These are phyloP conservation scores for Euptelea pleiosperma DNA, from an alignment of 164 flowering plant genomes.

Conservation along the genomic window DNA sequence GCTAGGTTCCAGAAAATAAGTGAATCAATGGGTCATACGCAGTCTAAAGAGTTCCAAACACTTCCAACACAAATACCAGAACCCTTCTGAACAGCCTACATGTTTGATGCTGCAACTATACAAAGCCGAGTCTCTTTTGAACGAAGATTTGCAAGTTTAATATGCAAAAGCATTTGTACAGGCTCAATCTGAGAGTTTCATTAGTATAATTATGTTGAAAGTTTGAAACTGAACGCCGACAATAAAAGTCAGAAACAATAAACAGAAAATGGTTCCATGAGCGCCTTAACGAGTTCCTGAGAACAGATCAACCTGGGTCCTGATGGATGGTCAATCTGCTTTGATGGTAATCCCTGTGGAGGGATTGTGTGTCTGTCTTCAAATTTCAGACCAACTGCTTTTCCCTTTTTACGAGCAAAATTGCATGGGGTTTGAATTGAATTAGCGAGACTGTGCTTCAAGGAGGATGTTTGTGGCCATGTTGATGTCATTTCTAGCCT, in stretches of 20 bases:
- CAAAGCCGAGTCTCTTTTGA: constrained; percentile 10
- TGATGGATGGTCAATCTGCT: background rate
- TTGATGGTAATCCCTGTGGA: constrained; percentile 1
- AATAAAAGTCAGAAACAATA: background rate
- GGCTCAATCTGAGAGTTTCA: constrained; percentile 3
- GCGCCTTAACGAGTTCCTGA: background rate
- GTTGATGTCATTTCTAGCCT: constrained; percentile 84
- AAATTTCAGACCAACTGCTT: background rate
- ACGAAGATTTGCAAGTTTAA: background rate
- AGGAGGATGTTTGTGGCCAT: constrained; percentile 91
- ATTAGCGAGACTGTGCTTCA: constrained; percentile 72
- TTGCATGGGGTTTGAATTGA: background rate
- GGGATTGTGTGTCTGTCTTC: background rate
- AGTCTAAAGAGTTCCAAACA: no score
- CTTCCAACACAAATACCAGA: constrained; percentile 3
- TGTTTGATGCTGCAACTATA: constrained; percentile 12
- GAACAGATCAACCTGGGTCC: constrained; percentile 4
- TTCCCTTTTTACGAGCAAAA: background rate
- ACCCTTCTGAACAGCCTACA: background rate
- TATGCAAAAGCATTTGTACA: constrained; percentile 6
- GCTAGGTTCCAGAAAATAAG: no score
- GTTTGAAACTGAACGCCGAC: no score
- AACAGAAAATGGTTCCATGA: background rate
- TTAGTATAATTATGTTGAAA: constrained; percentile 9
- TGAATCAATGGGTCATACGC: no score